These are phyloP conservation scores for Crepidotus variabilis DNA, from an alignment of 768 basidiomycete genomes.

Conservation along the genomic window DNA sequence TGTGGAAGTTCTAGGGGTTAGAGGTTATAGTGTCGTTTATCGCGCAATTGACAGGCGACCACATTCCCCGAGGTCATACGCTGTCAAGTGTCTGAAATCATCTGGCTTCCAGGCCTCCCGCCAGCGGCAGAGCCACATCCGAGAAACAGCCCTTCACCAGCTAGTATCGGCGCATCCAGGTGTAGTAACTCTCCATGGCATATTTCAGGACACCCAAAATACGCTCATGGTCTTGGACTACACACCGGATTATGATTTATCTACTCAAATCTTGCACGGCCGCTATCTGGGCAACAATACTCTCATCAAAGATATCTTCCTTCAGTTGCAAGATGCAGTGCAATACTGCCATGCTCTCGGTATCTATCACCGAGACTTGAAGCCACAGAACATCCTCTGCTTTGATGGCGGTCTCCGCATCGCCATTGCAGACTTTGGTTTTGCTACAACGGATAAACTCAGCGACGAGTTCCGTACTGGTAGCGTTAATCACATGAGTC, in stretches of 20 bases:
- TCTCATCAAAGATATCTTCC: slow-evolving; percentile 89
- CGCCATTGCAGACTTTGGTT: slow-evolving; percentile 93
- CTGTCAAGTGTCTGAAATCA: slow-evolving; percentile 89
- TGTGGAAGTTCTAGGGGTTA: slow-evolving; percentile 86
- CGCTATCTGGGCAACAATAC: slow-evolving; percentile 86
- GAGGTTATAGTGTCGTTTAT: slow-evolving; percentile 96
- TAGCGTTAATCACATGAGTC: slow-evolving; percentile 97
- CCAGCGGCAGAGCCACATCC: slow-evolving; percentile 80
- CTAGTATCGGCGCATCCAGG: slow-evolving; percentile 75
- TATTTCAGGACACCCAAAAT: slow-evolving; percentile 79
- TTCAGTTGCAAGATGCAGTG: slow-evolving; percentile 93
- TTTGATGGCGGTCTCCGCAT: slow-evolving; percentile 78
- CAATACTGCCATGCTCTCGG: slow-evolving; percentile 91
- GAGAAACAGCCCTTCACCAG: slow-evolving; percentile 88
- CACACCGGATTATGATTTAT: slow-evolving; percentile 89
- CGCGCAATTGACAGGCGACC: slow-evolving; percentile 71
- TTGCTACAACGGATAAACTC: slow-evolving; percentile 84
- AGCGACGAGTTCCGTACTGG: slow-evolving; percentile 94
- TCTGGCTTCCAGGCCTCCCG: slow-evolving; percentile 44
- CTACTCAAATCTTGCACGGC: slow-evolving; percentile 86
- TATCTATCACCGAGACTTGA: slow-evolving; percentile 96
- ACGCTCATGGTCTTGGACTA: slow-evolving; percentile 96
- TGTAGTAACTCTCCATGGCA: slow-evolving; percentile 90
- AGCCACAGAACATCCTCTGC: slow-evolving; percentile 95
- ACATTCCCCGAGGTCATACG: slow-evolving; percentile 59